Conservation (phyloP, 2,329 filamentous ascomycete genomes). For the Cryphonectria carpinicola region DNA sequence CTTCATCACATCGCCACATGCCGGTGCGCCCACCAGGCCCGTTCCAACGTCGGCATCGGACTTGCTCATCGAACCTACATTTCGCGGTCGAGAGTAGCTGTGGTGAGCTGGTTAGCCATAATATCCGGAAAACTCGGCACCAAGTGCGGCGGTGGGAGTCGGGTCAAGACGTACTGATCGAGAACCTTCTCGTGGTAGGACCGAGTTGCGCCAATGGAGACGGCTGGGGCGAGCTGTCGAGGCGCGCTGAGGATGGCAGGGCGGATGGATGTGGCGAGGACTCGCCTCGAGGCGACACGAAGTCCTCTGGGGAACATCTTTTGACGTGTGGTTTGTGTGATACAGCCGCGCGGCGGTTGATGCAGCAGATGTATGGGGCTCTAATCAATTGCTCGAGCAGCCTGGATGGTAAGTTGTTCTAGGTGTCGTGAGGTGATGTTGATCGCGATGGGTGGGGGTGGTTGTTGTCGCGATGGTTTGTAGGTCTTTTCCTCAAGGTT, state of each 20-base stretch:
- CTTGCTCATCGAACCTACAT: conserved; percentile 67
- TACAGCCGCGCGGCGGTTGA: not conserved
- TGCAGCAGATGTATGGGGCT: not conserved
- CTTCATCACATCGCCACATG: conserved; percentile 93
- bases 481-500: not conserved
- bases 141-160: conserved; percentile 2
- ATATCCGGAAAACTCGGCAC: conserved; percentile 33
- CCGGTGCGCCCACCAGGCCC: conserved; percentile 87
- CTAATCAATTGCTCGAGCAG: conserved; percentile 1
- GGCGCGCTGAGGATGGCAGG: conserved; percentile 42
- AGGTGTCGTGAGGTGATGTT: conserved; percentile 8
- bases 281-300: conserved; percentile 48
- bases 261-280: conserved; percentile 45
- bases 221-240: conserved; percentile 47
- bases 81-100: conserved; percentile 58
- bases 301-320: conserved; percentile 54
- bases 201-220: conserved; percentile 46
- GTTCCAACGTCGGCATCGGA: conserved; percentile 83
- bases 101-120: conserved; percentile 32
- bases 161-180: conserved; percentile 71
- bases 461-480: not conserved
- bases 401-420: not conserved
- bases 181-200: conserved; percentile 66
- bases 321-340: conserved; percentile 30
- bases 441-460: conserved; percentile 7